phyloP scores from a whole-genome alignment of 345 rosid genomes.

The Lepidium didymum region DNA sequence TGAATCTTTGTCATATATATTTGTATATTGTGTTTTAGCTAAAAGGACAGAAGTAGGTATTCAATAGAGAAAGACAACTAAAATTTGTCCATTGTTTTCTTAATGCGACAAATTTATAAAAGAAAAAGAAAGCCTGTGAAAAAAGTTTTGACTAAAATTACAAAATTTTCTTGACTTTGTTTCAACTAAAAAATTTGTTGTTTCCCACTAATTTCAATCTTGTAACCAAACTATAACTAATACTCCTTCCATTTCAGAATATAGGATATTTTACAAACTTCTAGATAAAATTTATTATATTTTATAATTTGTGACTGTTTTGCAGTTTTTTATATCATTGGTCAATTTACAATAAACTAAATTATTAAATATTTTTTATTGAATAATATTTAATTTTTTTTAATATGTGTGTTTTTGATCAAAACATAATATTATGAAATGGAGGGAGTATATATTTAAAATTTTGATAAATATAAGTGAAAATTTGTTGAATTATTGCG shows the following conservation, averaged over 20 bases:
- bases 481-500: neutral
- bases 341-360: no score
- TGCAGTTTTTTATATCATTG: no score
- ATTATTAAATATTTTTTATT: no score
- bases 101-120: constrained; percentile 18
- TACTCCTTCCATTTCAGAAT: no score
- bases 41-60: neutral
- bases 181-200: constrained; percentile 18
- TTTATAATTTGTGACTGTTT: no score
- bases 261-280: no score
- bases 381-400: no score
- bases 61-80: neutral
- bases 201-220: constrained; percentile 7
- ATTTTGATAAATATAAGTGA: neutral
- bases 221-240: no score
- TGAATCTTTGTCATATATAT: neutral
- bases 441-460: no score
- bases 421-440: no score
- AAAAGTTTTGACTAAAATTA: constrained; percentile 21
- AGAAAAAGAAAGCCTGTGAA: neutral
- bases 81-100: constrained; percentile 10
- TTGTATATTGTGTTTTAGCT: neutral
- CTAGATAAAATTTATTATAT: no score
- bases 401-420: no score
- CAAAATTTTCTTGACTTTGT: constrained; percentile 17